Evolutionary conservation across 345 rosid species (phyloP), one percentile per base, ranked within the genome.

Genomic region (Eucalyptus marginata): DNA sequence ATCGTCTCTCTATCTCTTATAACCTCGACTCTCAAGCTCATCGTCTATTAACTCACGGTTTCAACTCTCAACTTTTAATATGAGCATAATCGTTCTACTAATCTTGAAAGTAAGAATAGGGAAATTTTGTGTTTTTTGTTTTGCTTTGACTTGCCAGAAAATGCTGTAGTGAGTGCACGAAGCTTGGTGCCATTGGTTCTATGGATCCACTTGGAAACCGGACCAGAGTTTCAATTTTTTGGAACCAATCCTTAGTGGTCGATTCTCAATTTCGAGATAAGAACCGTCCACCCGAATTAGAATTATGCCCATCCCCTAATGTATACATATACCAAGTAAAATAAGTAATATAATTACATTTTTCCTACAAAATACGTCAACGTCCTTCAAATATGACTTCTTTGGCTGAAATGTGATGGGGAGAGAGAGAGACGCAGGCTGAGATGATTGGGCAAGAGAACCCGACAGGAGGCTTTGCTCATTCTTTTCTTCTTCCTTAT

Each of bases 151-250:
- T 51, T 51, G 56, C 22, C 7, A 51, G 2, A 51, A 51, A 17
- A 51, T 51, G 22, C 17, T 51, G 9, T 1, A 1, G 0, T 51
- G 56, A 51, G 22, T 17, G 4, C 9, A 51, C 1, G 9, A 51
- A 51, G 4, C 18, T 51, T 0, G 22, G 4, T 51, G 56, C 2
- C 0, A 51, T 0, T 4, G 4, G 4, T 17, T 51, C 3, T 51
- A 51, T 51, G 4, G 22, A 51, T 1, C 17, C 0, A 51, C 7
- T 2, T 17, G 2, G 9, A 1, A 17, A 17, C 2, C 0, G 0
- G 7, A 0, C 1, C 0, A 0, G 22, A 0, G 1, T 16, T 51
- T 51, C 22, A 7, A 51, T 17, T 51, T 51, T 17, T 51, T 51
- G 22, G 0, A 51, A 51, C 17, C 22, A 17, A 51, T 51, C 9